These are phyloP conservation scores for Tubosaeta sp. DNA, from an alignment of 768 basidiomycete species.

Conservation along the genomic window DNA sequence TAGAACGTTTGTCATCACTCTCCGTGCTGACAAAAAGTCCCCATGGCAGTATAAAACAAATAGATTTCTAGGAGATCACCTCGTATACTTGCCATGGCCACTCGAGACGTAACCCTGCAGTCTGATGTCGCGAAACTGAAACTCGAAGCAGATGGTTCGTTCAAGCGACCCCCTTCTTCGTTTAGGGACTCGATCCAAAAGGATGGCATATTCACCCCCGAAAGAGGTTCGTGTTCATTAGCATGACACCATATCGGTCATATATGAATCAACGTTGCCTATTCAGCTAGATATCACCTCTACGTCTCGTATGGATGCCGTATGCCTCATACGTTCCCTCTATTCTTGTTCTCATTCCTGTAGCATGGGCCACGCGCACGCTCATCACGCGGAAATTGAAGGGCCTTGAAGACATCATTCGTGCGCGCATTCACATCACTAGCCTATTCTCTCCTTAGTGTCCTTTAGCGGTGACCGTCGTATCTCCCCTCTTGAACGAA, in stretches of 20 bases:
- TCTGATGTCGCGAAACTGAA: slow-evolving; percentile 54
- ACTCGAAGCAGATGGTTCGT: slow-evolving; percentile 58
- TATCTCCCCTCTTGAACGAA: slow-evolving; percentile 82
- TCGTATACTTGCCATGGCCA: not conserved
- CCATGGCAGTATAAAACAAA: not conserved
- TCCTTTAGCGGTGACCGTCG: slow-evolving; percentile 62
- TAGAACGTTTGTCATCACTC: slow-evolving; percentile 1
- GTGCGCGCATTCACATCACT: slow-evolving; percentile 40
- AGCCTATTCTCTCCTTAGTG: not conserved
- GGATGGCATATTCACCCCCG: slow-evolving; percentile 66
- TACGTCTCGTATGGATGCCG: slow-evolving; percentile 87
- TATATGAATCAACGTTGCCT: not conserved
- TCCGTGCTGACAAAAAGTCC: slow-evolving; percentile 1
- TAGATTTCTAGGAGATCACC: not conserved
- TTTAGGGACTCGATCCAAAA: slow-evolving; percentile 57
- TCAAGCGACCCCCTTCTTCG: slow-evolving; percentile 48
- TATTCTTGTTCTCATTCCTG: not conserved
- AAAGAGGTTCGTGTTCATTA: slow-evolving; percentile 51
- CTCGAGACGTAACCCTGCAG: slow-evolving; percentile 33
- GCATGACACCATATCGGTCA: not conserved
- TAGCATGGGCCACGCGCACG: slow-evolving; percentile 92
- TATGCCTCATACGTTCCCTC: slow-evolving; percentile 33
- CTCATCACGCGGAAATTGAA: slow-evolving; percentile 89
- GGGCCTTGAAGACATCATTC: slow-evolving; percentile 79
- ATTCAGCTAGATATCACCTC: slow-evolving; percentile 80